Evolutionary conservation across 441 rosid genomes (phyloP).

Genomic region (Populus hybrid): DNA sequence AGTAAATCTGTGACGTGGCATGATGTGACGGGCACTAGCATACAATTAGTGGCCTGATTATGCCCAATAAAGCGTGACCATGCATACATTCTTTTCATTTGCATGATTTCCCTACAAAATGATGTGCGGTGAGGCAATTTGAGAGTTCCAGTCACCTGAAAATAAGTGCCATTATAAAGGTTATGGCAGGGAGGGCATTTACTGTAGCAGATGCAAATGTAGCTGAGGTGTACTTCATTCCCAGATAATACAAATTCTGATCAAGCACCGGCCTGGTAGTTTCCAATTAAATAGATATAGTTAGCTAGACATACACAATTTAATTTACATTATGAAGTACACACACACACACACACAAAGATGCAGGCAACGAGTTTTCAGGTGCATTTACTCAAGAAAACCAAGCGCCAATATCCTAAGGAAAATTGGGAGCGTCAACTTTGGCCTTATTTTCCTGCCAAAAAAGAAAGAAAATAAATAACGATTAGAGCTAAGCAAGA

Average conservation of each 20-base stretch:
- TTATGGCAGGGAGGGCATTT: conserved; percentile 81
- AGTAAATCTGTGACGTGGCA: neutral
- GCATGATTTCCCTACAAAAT: neutral
- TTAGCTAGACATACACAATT: neutral
- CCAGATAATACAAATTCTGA: conserved; percentile 74
- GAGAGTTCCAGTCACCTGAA: conserved; percentile 48
- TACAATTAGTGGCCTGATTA: neutral
- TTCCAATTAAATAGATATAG: neutral
- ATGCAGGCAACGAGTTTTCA: neutral
- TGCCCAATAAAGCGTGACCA: neutral
- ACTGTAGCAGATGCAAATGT: conserved; percentile 72
- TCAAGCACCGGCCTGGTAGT: conserved; percentile 83
- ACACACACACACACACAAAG: no score
- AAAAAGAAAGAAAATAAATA: neutral
- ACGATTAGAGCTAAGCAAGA: neutral
- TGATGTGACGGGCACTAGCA: neutral
- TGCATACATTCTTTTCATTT: neutral
- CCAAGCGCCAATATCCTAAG: conserved; percentile 65
- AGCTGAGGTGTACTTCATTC: conserved; percentile 84
- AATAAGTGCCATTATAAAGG: conserved; percentile 75
- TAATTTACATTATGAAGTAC: neutral
- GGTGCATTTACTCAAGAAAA: conserved; percentile 68
- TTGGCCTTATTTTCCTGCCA: conserved; percentile 86
- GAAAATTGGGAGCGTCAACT: conserved; percentile 72
- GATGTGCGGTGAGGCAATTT: neutral